A percentile compares a stretch with the other conserved stretches of the same genome.
These are phyloP conservation scores for Huntiella bhutanensis DNA, from an alignment of 2,329 filamentous ascomycete species.

Conservation along the genomic window DNA sequence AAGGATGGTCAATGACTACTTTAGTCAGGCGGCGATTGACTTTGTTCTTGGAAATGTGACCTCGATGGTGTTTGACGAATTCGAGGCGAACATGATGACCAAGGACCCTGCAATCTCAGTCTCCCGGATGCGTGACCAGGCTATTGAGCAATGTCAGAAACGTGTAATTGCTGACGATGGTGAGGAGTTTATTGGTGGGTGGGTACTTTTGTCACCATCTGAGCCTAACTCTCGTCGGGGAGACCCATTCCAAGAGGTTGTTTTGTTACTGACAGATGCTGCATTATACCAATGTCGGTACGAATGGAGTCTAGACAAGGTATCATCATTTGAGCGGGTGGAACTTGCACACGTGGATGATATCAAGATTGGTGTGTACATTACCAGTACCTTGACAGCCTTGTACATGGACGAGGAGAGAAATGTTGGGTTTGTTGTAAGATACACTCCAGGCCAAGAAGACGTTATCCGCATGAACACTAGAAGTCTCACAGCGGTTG, in stretches of 20 bases:
- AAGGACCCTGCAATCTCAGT: slow-evolving; percentile 82
- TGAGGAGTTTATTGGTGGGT: slow-evolving; percentile 75
- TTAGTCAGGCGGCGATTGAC: slow-evolving; percentile 86
- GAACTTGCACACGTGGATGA: slow-evolving; percentile 53
- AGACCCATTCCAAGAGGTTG: slow-evolving; percentile 68
- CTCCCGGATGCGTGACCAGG: slow-evolving; percentile 64
- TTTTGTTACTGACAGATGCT: slow-evolving; percentile 67
- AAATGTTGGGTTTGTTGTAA: slow-evolving; percentile 70
- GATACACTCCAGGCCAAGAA: slow-evolving; percentile 51
- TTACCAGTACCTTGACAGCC: slow-evolving; percentile 69
- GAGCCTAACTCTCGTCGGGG: slow-evolving; percentile 52
- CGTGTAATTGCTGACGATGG: slow-evolving; percentile 68
- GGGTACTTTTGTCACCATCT: slow-evolving; percentile 68
- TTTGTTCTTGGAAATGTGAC: slow-evolving; percentile 82
- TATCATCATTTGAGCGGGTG: slow-evolving; percentile 77
- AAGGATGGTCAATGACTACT: slow-evolving; percentile 96
- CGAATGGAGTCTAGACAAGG: slow-evolving; percentile 90
- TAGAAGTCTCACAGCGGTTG: slow-evolving; percentile 20
- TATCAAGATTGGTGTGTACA: slow-evolving; percentile 69
- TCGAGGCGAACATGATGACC: slow-evolving; percentile 82
- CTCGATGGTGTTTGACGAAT: slow-evolving; percentile 75
- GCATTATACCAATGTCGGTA: slow-evolving; percentile 81
- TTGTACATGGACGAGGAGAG: slow-evolving; percentile 56
- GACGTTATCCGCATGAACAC: slow-evolving; percentile 72
- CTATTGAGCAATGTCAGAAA: slow-evolving; percentile 73